Evolutionary conservation across 106 monocot genomes (phyloP).

Genomic region (Xerophyta viscosa): DNA sequence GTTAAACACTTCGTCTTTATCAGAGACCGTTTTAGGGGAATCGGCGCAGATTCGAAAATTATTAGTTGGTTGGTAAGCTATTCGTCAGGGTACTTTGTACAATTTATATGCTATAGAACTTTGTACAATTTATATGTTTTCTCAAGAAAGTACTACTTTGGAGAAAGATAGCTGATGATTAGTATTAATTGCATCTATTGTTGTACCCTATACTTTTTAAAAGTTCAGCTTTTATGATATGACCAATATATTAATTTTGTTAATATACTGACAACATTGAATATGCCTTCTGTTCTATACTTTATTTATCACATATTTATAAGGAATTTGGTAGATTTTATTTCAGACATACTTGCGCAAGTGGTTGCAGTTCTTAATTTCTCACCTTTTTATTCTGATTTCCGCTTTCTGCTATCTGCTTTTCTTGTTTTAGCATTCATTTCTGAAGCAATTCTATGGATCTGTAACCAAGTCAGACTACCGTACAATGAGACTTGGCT

Average conservation of each 20-base stretch:
- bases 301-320: too few species aligned
- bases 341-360: too few species aligned
- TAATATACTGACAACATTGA: too few species aligned
- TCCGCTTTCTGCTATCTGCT: not conserved
- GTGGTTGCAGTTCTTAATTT: not conserved
- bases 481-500: slow-evolving; percentile 56
- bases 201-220: too few species aligned
- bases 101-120: too few species aligned
- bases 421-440: slow-evolving; percentile 1
- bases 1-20: slow-evolving; percentile 42
- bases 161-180: too few species aligned
- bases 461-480: slow-evolving; percentile 69
- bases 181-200: too few species aligned
- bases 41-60: slow-evolving; percentile 23
- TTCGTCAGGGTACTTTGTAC: not conserved
- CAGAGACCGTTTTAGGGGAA: slow-evolving; percentile 33
- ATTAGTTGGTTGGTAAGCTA: slow-evolving; percentile 48
- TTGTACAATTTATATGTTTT: not conserved
- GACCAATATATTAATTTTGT: too few species aligned
- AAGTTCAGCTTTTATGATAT: too few species aligned
- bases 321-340: too few species aligned
- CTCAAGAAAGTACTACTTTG: not conserved
- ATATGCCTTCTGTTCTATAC: too few species aligned
- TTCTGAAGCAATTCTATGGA: slow-evolving; percentile 62
- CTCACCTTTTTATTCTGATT: not conserved